phyloP scores from a whole-genome alignment of 2,329 filamentous ascomycete genomes.

The Neonectria punicea region DNA sequence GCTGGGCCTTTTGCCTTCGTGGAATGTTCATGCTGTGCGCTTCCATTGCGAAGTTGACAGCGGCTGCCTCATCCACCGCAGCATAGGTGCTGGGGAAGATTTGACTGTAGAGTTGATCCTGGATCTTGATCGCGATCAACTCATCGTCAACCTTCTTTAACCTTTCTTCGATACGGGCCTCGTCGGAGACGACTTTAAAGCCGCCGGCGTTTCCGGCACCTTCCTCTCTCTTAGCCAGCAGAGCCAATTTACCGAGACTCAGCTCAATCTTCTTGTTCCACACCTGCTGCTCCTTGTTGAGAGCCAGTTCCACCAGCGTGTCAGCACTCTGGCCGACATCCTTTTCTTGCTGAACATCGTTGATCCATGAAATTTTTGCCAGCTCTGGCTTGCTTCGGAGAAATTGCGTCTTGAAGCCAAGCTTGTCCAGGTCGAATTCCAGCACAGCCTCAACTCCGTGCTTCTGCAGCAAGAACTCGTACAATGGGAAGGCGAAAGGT shows the following conservation, averaged over 20 bases:
- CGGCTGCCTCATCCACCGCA: slow-evolving; percentile 83
- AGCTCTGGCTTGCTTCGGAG: slow-evolving; percentile 77
- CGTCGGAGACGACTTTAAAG: slow-evolving; percentile 52
- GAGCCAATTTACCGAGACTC: slow-evolving; percentile 85
- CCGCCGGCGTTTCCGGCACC: slow-evolving; percentile 45
- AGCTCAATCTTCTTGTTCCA: slow-evolving; percentile 96
- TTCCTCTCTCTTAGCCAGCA: slow-evolving; percentile 69
- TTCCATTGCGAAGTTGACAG: slow-evolving; percentile 79
- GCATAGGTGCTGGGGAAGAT: slow-evolving; percentile 73
- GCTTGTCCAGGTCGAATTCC: slow-evolving; percentile 74
- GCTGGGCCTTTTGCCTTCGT: slow-evolving; percentile 72
- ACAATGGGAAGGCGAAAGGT: slow-evolving; percentile 79
- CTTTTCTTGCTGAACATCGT: slow-evolving; percentile 82
- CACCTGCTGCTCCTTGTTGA: slow-evolving; percentile 77
- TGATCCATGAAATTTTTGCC: slow-evolving; percentile 91
- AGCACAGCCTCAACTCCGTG: slow-evolving; percentile 76
- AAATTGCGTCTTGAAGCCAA: slow-evolving; percentile 79
- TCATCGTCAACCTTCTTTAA: slow-evolving; percentile 69
- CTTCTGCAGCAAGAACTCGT: slow-evolving; percentile 78
- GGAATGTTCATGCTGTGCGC: slow-evolving; percentile 67
- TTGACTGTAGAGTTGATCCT: slow-evolving; percentile 79
- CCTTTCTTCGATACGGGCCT: slow-evolving; percentile 53
- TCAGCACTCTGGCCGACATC: slow-evolving; percentile 79
- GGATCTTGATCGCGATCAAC: slow-evolving; percentile 78
- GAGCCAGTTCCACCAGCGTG: slow-evolving; percentile 76